Base-by-base conservation (phyloP, 2,329 filamentous ascomycete species). In the Epichloe coenophiala region DNA sequence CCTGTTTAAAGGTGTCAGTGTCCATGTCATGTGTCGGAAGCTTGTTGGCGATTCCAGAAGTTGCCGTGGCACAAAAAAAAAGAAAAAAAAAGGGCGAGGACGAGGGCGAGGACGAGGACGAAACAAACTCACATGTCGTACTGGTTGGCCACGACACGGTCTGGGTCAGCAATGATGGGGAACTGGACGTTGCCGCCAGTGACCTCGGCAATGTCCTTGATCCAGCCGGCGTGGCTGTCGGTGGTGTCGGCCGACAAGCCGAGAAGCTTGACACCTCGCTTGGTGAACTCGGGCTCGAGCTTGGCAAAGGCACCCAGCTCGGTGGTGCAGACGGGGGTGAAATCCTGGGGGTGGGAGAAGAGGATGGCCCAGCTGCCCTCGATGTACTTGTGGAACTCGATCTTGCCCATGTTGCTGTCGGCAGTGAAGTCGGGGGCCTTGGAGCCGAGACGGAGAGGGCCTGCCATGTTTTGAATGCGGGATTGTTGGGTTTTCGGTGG, bases 261-360 rank as follows among this genome's bases (percentile, higher is more conserved):
- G 61, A 95, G 91, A 71, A 95, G 82, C 80, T 95, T 94, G 62
- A 91, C 87, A 57, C 81, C 82, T 56, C 89, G 83, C 75, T 86
- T 88, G 63, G 81, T 78, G 71, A 96, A 95, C 70, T 95, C 88
- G 61, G 82, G 80, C 73, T 88, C 83, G 56, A 95, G 77, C 72
- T 90, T 93, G 60, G 89, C 86, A 62, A 96, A 94, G 53, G 89
- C 89, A 56, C 89, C 90, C 55, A 96, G 84, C 74, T 96, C 90
- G 50, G 89, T 96, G 57, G 90, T 96, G 78, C 90, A 96, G 53
- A 95, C 90, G 50, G 90, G 90, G 2, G 90, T 95, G 76, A 87
- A 95, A 71, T 95, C 90, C 68, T 84, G 84, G 3, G 87, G 87
- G 72, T 91, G 87, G 35, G 84, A 88, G 76, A 93, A 91, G 60